Percentiles rank a stretch among this genome's conserved stretches.
Evolutionary conservation across 202 grass and related monocot species (phyloP).

Genomic region (Panicum virgatum): DNA sequence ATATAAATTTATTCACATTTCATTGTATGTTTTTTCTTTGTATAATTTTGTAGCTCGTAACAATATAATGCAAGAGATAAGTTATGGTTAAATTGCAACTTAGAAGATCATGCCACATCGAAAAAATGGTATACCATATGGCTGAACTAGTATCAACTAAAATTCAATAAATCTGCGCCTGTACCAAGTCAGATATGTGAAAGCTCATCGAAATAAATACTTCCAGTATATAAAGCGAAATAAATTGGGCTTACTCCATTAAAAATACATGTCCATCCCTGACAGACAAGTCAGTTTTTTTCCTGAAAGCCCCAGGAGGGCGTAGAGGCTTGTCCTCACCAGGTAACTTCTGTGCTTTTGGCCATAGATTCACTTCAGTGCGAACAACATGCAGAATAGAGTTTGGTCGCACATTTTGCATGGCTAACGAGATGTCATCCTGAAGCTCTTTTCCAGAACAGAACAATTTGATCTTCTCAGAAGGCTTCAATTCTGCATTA

Average conservation of each 20-base stretch:
- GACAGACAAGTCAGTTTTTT: slow-evolving; percentile 86
- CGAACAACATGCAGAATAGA: slow-evolving; percentile 89
- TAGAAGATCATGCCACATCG: neutral
- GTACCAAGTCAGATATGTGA: neutral
- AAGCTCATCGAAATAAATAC: neutral
- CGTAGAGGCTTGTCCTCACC: slow-evolving; percentile 82
- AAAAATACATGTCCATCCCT: slow-evolving; percentile 96
- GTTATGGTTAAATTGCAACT: slow-evolving; percentile 1
- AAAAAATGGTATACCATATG: slow-evolving; percentile 5
- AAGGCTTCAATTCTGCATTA: slow-evolving; percentile 74
- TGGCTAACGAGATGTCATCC: slow-evolving; percentile 67
- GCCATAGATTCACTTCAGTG: slow-evolving; percentile 82
- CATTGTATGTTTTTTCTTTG: neutral
- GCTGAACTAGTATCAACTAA: slow-evolving; percentile 19
- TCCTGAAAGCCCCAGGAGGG: slow-evolving; percentile 87
- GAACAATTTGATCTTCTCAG: slow-evolving; percentile 81
- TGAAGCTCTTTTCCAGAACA: slow-evolving; percentile 85
- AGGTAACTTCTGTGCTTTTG: slow-evolving; percentile 90
- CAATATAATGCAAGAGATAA: neutral
- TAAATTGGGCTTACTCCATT: slow-evolving; percentile 84
- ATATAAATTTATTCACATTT: neutral
- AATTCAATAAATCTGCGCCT: slow-evolving; percentile 10
- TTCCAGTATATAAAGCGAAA: slow-evolving; percentile 2
- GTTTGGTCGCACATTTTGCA: slow-evolving; percentile 70
- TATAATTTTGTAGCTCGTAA: neutral